These are phyloP conservation scores for Loxodes magnus DNA, from an alignment of 73 alveolate species.

Conservation along the genomic window DNA sequence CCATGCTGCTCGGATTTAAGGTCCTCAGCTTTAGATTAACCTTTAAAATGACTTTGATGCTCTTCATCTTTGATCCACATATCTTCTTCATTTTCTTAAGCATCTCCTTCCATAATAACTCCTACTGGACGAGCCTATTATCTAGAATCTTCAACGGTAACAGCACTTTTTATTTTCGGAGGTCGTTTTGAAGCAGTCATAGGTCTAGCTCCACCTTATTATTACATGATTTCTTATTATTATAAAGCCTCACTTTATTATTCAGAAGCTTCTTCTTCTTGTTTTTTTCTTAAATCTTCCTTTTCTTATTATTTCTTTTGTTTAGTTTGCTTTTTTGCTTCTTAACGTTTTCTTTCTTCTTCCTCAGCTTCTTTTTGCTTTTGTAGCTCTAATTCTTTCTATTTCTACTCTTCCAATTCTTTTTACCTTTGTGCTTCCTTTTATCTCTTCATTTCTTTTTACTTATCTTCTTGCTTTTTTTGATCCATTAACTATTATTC, in stretches of 20 bases:
- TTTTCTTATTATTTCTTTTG: background rate
- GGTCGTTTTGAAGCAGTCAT: conserved; percentile 21
- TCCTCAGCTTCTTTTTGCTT: conserved; percentile 10
- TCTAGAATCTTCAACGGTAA: conserved; percentile 13
- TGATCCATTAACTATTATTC: too few species aligned
- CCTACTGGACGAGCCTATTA: conserved; percentile 15
- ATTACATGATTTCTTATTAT: background rate
- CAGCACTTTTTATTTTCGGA: conserved; percentile 2
- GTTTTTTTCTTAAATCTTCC: conserved; percentile 13
- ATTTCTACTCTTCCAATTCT: conserved; percentile 14
- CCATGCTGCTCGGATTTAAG: conserved; percentile 20
- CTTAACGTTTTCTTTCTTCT: conserved; percentile 2
- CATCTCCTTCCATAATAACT: conserved; percentile 6
- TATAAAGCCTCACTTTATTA: background rate
- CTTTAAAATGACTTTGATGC: too few species aligned
- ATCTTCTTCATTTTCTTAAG: conserved; percentile 4
- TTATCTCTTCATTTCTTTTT: conserved; percentile 7
- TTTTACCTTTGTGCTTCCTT: conserved; percentile 8
- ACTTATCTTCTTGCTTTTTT: conserved; percentile 2
- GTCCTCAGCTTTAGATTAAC: conserved; percentile 3
- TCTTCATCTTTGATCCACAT: conserved; percentile 1
- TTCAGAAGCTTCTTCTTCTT: conserved; percentile 16
- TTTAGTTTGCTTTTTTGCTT: background rate
- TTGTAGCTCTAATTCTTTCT: background rate
- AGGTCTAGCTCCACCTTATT: conserved; percentile 16